Conservation (phyloP, 225 moss, liverwort and hornwort species). For the Lunularia cruciata region DNA sequence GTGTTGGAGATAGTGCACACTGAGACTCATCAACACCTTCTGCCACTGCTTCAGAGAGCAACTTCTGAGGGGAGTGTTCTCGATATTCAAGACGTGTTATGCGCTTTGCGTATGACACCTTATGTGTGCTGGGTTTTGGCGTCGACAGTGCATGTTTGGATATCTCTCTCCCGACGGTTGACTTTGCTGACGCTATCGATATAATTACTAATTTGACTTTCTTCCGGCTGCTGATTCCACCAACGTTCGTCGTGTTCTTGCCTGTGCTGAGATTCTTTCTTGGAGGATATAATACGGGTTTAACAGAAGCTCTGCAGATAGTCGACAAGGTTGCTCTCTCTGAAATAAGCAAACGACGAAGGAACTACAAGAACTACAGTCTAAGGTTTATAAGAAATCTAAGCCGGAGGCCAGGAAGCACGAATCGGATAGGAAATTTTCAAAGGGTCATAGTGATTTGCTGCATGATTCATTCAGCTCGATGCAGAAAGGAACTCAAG, state of each 20-base stretch:
- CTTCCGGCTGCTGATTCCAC: conserved; percentile 4
- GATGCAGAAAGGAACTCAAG: conserved; percentile 27
- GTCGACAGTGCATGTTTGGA: conserved; percentile 66
- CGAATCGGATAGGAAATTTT: too few relatives aligned
- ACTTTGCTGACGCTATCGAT: conserved; percentile 35
- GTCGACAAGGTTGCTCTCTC: conserved; percentile 41
- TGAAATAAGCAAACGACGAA: conserved; percentile 36
- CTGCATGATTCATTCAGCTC: conserved; percentile 43
- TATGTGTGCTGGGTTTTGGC: conserved; percentile 66
- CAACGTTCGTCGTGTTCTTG: background rate
- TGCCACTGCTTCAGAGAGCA: conserved; percentile 41
- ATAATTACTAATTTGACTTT: conserved; percentile 15
- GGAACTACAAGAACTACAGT: conserved; percentile 36
- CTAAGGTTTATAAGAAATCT: too few relatives aligned
- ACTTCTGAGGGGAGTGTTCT: background rate
- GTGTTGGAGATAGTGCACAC: conserved; percentile 32
- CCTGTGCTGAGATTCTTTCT: conserved; percentile 17
- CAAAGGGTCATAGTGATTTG: conserved; percentile 25
- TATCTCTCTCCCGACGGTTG: conserved; percentile 39
- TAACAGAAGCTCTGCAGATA: conserved; percentile 28
- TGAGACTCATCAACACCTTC: conserved; percentile 44
- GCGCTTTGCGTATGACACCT: conserved; percentile 50
- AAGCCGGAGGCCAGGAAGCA: too few relatives aligned
- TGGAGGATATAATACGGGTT: conserved; percentile 39
- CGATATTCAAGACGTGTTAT: conserved; percentile 51